Base-by-base conservation (phyloP, 768 basidiomycete species). In the Russula abietina region DNA sequence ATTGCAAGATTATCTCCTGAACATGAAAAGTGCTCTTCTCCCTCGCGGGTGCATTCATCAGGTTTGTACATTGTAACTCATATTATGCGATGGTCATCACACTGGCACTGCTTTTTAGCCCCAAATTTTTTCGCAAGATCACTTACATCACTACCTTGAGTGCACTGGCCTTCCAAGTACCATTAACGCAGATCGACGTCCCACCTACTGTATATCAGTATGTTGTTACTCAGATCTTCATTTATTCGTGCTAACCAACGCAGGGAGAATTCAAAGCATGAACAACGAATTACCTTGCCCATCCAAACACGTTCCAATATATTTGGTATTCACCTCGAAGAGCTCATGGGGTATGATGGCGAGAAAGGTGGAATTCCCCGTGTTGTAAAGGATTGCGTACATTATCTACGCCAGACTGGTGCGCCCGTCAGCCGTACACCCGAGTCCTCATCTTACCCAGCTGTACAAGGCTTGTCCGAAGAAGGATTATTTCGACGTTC, bases 111-210 rank as follows among this genome's bases (percentile, higher is more conserved):
- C 36, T n/a, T 24, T 58, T 24, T 54, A 91, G 90, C 68, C 92
- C 92, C 16, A 94, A 94, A 73, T 93, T 94, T 76, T 93, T 91
- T 73, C 85, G 86, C 69, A 94, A 94, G 76, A 78, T 94, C 67
- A 74, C 78, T 30, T 93, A 94, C 71, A 79, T 89, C 59, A 75
- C 81, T 59, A 91, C 91, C 0, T 79, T 94, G 16, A 91, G 90
- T 26, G 86, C 87, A 38, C 80, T 94, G 49, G 91, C 91, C 8
- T 77, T 77, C 57, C 78, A 87, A 70, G 83, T 93, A 6, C 92
- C 92, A 3, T 71, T 94, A n/a, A 89, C 88, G 0, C 91, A 93
- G 70, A 91, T 94, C 41, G 88, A 93, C 71, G 85, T 94, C 46
- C 84, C 89, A 26, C 87, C 91, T 17, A 83, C 86, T 2, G 89